These are phyloP conservation scores for Melanogaster broomeanus DNA, from an alignment of 768 basidiomycete genomes.

Conservation along the genomic window DNA sequence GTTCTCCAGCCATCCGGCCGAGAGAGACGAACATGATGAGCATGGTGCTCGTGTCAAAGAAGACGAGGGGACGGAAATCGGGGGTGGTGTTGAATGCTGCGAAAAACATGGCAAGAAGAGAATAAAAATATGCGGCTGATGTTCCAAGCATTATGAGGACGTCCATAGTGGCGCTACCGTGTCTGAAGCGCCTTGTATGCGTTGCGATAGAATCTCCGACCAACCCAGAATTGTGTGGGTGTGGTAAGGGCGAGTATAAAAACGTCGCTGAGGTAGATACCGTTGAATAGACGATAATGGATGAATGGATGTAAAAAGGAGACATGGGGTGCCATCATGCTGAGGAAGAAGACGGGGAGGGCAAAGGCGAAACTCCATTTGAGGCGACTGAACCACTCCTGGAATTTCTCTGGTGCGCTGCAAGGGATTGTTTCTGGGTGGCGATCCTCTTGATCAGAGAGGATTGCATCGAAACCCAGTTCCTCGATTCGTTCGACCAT, in stretches of 20 bases:
- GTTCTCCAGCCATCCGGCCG: slow-evolving; percentile 94
- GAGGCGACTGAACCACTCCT: slow-evolving; percentile 85
- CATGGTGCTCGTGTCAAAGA: slow-evolving; percentile 99
- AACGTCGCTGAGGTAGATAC: slow-evolving; percentile 81
- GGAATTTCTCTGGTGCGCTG: slow-evolving; percentile 87
- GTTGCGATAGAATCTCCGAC: slow-evolving; percentile 80
- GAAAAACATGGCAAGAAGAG: slow-evolving; percentile 65
- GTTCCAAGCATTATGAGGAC: slow-evolving; percentile 96
- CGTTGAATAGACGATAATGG: slow-evolving; percentile 52
- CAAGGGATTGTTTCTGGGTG: slow-evolving; percentile 84
- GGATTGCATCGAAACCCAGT: slow-evolving; percentile 87
- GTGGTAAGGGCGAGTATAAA: slow-evolving; percentile 77
- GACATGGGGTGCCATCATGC: slow-evolving; percentile 80
- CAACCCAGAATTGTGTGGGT: slow-evolving; percentile 93
- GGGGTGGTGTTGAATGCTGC: slow-evolving; percentile 66
- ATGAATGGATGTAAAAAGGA: slow-evolving; percentile 58
- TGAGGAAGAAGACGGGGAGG: slow-evolving; percentile 90
- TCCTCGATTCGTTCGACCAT: slow-evolving; percentile 87
- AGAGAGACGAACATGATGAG: slow-evolving; percentile 95
- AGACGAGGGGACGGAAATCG: slow-evolving; percentile 78
- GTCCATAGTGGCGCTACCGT: slow-evolving; percentile 94
- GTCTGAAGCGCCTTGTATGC: slow-evolving; percentile 91
- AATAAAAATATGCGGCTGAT: slow-evolving; percentile 92
- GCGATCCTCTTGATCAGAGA: slow-evolving; percentile 78
- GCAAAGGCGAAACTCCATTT: slow-evolving; percentile 76